phyloP scores from a whole-genome alignment of 1,284 basidiomycete species.

The Tilletia indica region DNA sequence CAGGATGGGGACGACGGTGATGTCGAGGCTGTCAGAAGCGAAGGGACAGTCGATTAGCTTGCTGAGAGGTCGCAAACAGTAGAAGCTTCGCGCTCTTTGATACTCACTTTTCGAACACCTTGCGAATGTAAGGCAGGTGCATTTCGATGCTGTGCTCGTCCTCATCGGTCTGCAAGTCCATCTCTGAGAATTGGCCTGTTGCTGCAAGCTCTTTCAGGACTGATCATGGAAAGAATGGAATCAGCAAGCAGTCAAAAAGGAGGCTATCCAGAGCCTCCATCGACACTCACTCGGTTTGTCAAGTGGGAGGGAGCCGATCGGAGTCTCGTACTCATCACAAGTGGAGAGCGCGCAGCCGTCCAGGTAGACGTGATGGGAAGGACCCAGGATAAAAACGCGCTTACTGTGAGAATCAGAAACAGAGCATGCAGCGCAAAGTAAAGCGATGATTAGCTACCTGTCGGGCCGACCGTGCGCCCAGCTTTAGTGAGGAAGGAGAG shows the following conservation, averaged over 20 bases:
- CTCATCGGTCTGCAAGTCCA: constrained; percentile 73
- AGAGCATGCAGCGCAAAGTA: neutral
- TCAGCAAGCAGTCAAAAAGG: neutral
- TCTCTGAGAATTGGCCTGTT: constrained; percentile 71
- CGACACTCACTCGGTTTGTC: constrained; percentile 71
- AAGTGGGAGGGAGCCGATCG: constrained; percentile 76
- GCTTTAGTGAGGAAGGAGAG: too few species aligned
- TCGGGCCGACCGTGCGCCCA: too few species aligned
- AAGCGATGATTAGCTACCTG: too few species aligned
- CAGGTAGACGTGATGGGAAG: constrained; percentile 88
- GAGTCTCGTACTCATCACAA: constrained; percentile 77
- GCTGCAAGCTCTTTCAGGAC: constrained; percentile 69
- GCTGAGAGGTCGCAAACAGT: too few species aligned
- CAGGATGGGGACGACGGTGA: constrained; percentile 83
- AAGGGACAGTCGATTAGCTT: neutral
- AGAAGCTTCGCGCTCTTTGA: neutral
- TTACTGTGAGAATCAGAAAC: constrained; percentile 63
- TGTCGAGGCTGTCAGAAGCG: constrained; percentile 63
- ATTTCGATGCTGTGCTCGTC: constrained; percentile 97
- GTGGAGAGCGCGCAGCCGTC: constrained; percentile 79
- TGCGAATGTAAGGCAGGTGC: constrained; percentile 89
- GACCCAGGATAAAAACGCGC: constrained; percentile 89
- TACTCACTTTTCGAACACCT: constrained; percentile 75
- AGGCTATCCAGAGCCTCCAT: neutral
- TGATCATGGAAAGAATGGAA: constrained; percentile 50